phyloP scores from a whole-genome alignment of 2,329 filamentous ascomycete genomes.

The Colletotrichum filicis region DNA sequence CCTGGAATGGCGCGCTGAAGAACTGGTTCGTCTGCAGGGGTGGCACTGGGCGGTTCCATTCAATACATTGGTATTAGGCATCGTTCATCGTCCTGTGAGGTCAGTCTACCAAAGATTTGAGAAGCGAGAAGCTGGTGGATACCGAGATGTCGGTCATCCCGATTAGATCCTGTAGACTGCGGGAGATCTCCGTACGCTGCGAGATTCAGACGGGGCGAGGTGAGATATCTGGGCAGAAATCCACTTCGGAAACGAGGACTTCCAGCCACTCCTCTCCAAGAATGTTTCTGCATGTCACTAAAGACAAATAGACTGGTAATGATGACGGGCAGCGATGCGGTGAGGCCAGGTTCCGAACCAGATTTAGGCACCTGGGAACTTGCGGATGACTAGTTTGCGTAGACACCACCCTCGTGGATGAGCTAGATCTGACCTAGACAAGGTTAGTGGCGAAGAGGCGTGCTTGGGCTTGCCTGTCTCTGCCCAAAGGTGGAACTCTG shows the following conservation, averaged over 20 bases:
- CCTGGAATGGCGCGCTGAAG: neutral
- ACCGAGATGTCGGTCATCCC: constrained; percentile 15
- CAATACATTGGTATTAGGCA: neutral
- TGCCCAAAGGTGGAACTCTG: neutral
- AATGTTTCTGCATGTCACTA: neutral
- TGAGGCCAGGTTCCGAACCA: constrained; percentile 22
- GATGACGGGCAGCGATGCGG: neutral
- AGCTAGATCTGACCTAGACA: constrained; percentile 11
- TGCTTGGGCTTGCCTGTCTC: neutral
- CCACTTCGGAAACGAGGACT: neutral
- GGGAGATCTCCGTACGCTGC: constrained; percentile 29
- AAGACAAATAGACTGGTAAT: neutral
- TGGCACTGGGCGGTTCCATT: neutral
- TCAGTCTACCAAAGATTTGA: neutral
- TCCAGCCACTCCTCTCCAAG: neutral
- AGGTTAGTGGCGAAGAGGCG: constrained; percentile 9
- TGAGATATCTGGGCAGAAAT: neutral
- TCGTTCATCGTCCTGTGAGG: neutral
- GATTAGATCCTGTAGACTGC: constrained; percentile 28
- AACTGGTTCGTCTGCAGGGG: neutral
- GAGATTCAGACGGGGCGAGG: neutral
- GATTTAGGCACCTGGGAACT: constrained; percentile 11
- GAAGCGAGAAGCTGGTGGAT: constrained; percentile 3
- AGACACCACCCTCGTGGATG: constrained; percentile 6
- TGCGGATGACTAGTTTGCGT: constrained; percentile 6